Evolutionary conservation across 306 rosid species (phyloP).

Genomic region (Astragalus glycyphyllos): DNA sequence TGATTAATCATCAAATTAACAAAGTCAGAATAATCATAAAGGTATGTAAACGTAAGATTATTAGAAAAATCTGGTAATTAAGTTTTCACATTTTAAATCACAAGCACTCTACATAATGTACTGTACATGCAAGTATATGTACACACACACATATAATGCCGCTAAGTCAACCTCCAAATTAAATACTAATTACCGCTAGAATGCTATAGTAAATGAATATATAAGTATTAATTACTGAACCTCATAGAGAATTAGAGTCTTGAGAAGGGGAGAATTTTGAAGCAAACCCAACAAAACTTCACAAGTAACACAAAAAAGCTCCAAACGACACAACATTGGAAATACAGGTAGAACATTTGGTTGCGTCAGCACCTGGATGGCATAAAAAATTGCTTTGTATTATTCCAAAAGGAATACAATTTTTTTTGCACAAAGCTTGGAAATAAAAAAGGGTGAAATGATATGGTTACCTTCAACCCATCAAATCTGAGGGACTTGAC

Average conservation of each 20-base stretch:
- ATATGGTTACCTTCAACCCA: background rate
- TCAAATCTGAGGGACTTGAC: slow-evolving; percentile 11
- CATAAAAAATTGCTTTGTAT: background rate
- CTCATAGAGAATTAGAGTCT: background rate
- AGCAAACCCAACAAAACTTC: slow-evolving; percentile 20
- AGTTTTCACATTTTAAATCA: no score
- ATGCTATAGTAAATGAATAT: no score
- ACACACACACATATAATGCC: no score
- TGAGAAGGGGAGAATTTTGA: slow-evolving; percentile 13
- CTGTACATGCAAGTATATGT: no score
- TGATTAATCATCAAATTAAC: background rate
- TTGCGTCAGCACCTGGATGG: background rate
- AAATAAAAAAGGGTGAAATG: background rate
- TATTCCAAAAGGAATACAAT: no score
- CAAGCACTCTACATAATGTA: no score
- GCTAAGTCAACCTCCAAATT: no score
- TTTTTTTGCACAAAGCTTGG: no score
- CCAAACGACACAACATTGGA: background rate
- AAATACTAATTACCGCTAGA: background rate
- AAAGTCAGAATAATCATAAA: no score
- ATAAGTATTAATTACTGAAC: background rate
- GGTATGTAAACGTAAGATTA: no score
- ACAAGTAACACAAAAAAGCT: background rate
- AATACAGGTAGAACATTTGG: background rate
- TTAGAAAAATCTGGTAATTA: no score